A percentile compares a stretch with the other conserved stretches of the same genome.
These are phyloP conservation scores for Lagenaria siceraria DNA, from an alignment of 306 rosid genomes.

Conservation along the genomic window DNA sequence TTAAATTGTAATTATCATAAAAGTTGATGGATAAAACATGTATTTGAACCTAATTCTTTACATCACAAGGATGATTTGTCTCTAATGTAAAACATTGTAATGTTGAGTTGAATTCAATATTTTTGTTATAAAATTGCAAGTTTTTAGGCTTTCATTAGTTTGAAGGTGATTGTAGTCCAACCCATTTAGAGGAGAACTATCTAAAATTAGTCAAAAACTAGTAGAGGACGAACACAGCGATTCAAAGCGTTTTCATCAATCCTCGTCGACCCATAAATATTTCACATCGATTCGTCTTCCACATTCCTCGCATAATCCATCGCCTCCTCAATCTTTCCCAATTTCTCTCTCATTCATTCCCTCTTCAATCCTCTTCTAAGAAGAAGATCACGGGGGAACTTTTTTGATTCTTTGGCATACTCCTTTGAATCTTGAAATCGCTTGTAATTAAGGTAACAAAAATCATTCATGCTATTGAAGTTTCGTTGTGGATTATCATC, in stretches of 20 bases:
- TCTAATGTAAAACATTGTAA: too few species aligned
- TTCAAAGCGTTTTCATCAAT: background rate
- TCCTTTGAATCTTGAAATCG: background rate
- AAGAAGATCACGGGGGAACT: background rate
- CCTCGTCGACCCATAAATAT: background rate
- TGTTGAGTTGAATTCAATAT: too few species aligned
- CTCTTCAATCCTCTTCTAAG: background rate
- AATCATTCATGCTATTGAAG: background rate
- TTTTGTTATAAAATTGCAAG: background rate
- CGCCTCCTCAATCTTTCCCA: background rate
- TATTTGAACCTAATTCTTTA: too few species aligned
- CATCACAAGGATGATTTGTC: too few species aligned
- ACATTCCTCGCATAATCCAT: background rate
- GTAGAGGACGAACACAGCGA: background rate
- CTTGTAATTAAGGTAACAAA: background rate
- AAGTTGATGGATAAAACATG: too few species aligned
- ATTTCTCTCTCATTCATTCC: background rate
- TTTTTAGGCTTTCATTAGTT: background rate
- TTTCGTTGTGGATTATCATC: background rate
- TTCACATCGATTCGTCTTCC: background rate
- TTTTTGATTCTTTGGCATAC: background rate
- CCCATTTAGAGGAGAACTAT: background rate
- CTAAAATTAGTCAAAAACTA: background rate
- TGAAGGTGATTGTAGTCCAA: background rate
- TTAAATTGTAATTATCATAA: too few species aligned